These are phyloP conservation scores for Musa troglodytarum DNA, from an alignment of 176 grass and related monocot species.

Conservation along the genomic window DNA sequence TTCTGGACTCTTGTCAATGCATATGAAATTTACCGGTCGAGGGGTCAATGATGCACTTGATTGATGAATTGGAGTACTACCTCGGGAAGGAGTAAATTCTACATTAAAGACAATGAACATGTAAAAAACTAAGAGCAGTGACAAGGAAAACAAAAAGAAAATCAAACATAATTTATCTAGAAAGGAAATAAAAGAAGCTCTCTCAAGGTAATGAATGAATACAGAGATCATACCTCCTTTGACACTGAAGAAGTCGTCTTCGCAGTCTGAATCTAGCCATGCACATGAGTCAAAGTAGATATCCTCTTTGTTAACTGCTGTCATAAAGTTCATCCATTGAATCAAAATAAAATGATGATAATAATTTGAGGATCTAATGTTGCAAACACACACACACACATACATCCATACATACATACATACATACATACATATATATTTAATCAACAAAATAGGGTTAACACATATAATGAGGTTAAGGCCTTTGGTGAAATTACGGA, in stretches of 20 bases:
- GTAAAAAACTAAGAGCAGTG: background rate
- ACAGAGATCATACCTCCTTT: conserved; percentile 10
- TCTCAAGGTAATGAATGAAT: background rate
- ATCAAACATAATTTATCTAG: background rate
- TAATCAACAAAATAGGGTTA: too few species aligned
- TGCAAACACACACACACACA: background rate
- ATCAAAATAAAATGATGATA: background rate
- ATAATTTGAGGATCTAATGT: background rate
- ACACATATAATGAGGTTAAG: too few species aligned
- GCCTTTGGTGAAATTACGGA: background rate
- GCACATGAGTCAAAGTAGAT: conserved; percentile 18
- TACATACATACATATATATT: too few species aligned
- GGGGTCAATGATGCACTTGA: background rate
- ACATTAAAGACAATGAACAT: background rate
- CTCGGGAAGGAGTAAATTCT: conserved; percentile 20
- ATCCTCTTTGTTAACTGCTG: conserved; percentile 9
- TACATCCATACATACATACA: too few species aligned
- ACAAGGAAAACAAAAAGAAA: background rate
- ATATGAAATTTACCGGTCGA: background rate
- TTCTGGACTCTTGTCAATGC: conserved; percentile 3
- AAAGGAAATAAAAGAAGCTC: background rate
- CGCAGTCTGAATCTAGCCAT: conserved; percentile 26
- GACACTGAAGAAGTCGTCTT: conserved; percentile 29
- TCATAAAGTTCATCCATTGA: background rate
- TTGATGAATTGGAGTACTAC: conserved; percentile 22